These are phyloP conservation scores for Fusarium sp. DNA, from an alignment of 2,329 filamentous ascomycete genomes.

Conservation along the genomic window DNA sequence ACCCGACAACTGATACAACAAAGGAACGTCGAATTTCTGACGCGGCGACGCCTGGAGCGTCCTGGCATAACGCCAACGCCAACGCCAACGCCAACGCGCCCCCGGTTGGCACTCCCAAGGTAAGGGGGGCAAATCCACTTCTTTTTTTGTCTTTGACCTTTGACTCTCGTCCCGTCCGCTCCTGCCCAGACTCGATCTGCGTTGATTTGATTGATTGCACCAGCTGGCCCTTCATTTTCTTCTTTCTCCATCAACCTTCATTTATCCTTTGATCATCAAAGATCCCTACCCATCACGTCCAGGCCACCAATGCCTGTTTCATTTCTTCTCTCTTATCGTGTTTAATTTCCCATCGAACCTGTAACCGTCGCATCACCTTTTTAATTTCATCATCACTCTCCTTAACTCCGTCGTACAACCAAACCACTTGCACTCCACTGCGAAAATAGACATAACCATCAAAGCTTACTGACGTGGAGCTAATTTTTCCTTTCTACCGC, in stretches of 20 bases:
- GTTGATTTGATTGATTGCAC: conserved; percentile 39
- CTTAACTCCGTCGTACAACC: conserved; percentile 34
- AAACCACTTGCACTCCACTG: conserved; percentile 26
- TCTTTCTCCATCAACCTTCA: conserved; percentile 31
- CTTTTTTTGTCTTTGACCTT: conserved; percentile 46
- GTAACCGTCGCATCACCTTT: conserved; percentile 30
- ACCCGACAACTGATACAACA: conserved; percentile 65
- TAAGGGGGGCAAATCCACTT: conserved; percentile 56
- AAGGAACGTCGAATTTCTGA: conserved; percentile 62
- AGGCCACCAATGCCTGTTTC: conserved; percentile 45
- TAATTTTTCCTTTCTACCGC: conserved; percentile 45
- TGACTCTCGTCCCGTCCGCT: conserved; percentile 39
- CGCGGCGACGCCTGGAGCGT: conserved; percentile 47
- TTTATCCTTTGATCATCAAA: conserved; percentile 23
- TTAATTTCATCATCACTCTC: conserved; percentile 42
- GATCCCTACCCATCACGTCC: conserved; percentile 26
- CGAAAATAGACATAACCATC: conserved; percentile 26
- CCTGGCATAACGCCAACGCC: conserved; percentile 58
- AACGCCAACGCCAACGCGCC: conserved; percentile 52
- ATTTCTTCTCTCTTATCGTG: conserved; percentile 16
- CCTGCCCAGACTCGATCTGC: conserved; percentile 30
- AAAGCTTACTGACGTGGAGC: conserved; percentile 47
- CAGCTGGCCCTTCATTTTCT: conserved; percentile 39
- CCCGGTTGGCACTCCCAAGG: conserved; percentile 61
- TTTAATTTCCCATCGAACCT: conserved; percentile 27